Evolutionary conservation across 768 basidiomycete genomes (phyloP).

Genomic region (Boletus tomentosulus): DNA sequence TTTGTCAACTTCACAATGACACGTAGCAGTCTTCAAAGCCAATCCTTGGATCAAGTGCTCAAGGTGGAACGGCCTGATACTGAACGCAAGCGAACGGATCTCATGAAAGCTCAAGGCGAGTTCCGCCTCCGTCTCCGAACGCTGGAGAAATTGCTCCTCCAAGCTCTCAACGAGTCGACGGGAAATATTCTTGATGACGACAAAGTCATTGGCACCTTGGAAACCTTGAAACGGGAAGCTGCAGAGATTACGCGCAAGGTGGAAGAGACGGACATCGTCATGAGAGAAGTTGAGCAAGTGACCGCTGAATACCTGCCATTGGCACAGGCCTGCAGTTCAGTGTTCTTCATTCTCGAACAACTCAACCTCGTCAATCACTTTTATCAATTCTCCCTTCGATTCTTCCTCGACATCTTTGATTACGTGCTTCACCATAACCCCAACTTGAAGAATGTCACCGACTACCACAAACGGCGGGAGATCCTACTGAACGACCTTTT

Average conservation of each 20-base stretch:
- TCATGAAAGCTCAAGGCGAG: constrained; percentile 98
- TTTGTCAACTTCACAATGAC: constrained; percentile 99
- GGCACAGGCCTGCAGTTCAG: constrained; percentile 92
- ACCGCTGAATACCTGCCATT: constrained; percentile 92
- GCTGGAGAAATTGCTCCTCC: constrained; percentile 86
- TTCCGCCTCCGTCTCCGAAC: constrained; percentile 90
- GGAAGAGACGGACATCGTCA: constrained; percentile 92
- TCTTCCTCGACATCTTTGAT: constrained; percentile 99
- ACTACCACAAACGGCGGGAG: constrained; percentile 66
- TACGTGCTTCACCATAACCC: constrained; percentile 91
- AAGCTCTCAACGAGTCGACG: constrained; percentile 93
- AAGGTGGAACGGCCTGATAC: constrained; percentile 97
- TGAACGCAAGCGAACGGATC: constrained; percentile 90
- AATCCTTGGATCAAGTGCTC: constrained; percentile 94
- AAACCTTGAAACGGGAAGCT: constrained; percentile 93
- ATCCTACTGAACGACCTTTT: constrained; percentile 88
- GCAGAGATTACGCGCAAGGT: constrained; percentile 95
- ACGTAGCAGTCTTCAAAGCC: constrained; percentile 94
- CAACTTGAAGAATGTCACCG: constrained; percentile 74
- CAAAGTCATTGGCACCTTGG: constrained; percentile 94
- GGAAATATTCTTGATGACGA: constrained; percentile 99
- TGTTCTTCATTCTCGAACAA: constrained; percentile 97
- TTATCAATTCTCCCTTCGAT: constrained; percentile 96
- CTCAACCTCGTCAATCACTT: constrained; percentile 93
- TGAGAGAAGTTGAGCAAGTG: constrained; percentile 95